These are phyloP conservation scores for Fusarium humuli DNA, from an alignment of 2,329 filamentous ascomycete genomes.

Conservation along the genomic window DNA sequence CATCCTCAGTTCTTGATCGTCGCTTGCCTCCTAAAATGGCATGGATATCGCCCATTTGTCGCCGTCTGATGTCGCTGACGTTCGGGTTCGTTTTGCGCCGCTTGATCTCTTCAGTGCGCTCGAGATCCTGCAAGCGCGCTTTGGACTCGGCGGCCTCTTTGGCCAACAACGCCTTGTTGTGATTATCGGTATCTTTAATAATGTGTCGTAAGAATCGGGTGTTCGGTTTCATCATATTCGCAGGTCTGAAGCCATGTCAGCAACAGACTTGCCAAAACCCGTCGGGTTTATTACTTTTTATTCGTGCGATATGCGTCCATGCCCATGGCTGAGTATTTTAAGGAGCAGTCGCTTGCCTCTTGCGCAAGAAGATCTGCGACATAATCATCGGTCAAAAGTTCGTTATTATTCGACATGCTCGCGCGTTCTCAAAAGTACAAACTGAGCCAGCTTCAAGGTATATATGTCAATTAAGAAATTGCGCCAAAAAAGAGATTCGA, in stretches of 20 bases:
- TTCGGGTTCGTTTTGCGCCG: constrained; percentile 59
- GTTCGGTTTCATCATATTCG: constrained; percentile 85
- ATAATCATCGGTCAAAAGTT: constrained; percentile 78
- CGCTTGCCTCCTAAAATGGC: constrained; percentile 65
- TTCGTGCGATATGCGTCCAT: constrained; percentile 70
- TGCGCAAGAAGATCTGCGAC: constrained; percentile 82
- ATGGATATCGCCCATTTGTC: constrained; percentile 71
- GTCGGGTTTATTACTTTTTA: constrained; percentile 59
- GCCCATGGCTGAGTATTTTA: constrained; percentile 80
- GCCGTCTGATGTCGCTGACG: constrained; percentile 63
- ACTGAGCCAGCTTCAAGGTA: neutral
- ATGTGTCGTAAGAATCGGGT: constrained; percentile 90
- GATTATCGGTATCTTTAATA: constrained; percentile 85
- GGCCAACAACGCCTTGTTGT: constrained; percentile 87
- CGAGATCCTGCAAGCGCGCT: constrained; percentile 74
- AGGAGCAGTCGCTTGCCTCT: constrained; percentile 79
- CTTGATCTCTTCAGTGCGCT: constrained; percentile 60
- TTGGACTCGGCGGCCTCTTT: constrained; percentile 85
- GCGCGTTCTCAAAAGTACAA: neutral
- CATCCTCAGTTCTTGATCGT: constrained; percentile 45
- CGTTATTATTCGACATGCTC: constrained; percentile 59
- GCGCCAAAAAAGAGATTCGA: constrained; percentile 12
- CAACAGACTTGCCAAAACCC: constrained; percentile 24
- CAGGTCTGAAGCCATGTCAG: constrained; percentile 61
- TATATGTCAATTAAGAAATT: neutral